A percentile compares a stretch with the other conserved stretches of the same genome.
phyloP scores from a whole-genome alignment of 805 yeast species.

The Lipomyces anomalus region DNA sequence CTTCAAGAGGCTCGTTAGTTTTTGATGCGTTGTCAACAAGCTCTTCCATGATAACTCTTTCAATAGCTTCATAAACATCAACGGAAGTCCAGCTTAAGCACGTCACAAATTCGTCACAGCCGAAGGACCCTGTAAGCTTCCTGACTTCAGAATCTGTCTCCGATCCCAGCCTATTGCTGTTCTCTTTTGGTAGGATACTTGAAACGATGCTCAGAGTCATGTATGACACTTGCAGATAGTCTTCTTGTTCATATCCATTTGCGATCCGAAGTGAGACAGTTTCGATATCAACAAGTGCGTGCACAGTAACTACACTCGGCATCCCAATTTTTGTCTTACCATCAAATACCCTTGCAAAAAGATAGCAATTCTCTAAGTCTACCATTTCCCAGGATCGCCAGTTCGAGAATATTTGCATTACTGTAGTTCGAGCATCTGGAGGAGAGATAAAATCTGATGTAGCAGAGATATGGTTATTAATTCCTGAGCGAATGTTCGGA shows the following conservation, averaged over 20 bases:
- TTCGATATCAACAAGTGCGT: conserved; percentile 33
- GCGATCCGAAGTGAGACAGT: conserved; percentile 30
- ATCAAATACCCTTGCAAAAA: conserved; percentile 50
- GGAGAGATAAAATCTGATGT: conserved; percentile 33
- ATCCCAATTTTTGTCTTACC: conserved; percentile 18
- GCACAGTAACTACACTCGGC: conserved; percentile 6
- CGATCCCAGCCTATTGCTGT: not conserved
- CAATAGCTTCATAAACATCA: not conserved
- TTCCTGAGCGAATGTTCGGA: conserved; percentile 31
- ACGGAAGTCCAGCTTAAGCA: not conserved
- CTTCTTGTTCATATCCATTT: conserved; percentile 32
- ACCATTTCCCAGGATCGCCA: conserved; percentile 95
- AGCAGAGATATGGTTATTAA: conserved; percentile 36
- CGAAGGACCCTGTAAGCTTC: not conserved
- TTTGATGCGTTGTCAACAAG: not conserved
- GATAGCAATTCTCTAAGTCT: conserved; percentile 50
- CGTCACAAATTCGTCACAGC: not conserved
- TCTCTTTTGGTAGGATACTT: no score
- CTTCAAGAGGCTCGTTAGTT: not conserved
- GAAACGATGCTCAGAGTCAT: conserved; percentile 25
- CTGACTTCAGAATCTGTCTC: not conserved
- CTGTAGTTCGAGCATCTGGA: conserved; percentile 47
- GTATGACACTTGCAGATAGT: conserved; percentile 32
- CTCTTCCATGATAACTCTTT: not conserved
- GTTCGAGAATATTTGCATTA: conserved; percentile 52